Conservation (phyloP, 2,329 filamentous ascomycete species). For the Phyllosticta paracitricarpa region DNA sequence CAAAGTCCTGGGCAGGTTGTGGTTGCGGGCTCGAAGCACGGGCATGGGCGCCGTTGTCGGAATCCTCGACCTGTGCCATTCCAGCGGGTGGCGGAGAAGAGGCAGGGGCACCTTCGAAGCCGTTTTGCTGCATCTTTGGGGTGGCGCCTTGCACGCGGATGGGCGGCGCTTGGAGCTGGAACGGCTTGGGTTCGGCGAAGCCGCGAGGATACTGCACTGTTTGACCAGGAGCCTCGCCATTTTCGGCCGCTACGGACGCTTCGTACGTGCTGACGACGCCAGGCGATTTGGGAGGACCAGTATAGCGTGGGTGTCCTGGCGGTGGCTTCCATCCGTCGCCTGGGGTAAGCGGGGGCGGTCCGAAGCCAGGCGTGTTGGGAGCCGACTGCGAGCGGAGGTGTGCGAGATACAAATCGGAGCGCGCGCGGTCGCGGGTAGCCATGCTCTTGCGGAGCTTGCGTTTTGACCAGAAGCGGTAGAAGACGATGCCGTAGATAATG, state of each 20-base stretch:
- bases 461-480: conserved; percentile 97
- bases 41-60: conserved; percentile 13
- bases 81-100: conserved; percentile 1
- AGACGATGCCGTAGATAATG: conserved; percentile 83
- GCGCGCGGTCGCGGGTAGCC: conserved; percentile 87
- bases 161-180: conserved; percentile 80
- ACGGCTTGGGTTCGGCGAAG: conserved; percentile 47
- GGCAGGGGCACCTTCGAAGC: conserved; percentile 41
- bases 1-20: conserved; percentile 28
- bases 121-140: conserved; percentile 54
- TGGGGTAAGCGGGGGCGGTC: conserved; percentile 53
- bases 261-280: not conserved
- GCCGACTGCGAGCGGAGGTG: conserved; percentile 63
- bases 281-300: conserved; percentile 23
- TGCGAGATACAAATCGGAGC: conserved; percentile 86
- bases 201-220: conserved; percentile 37
- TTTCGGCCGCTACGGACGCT: conserved; percentile 39
- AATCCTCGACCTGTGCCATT: not conserved
- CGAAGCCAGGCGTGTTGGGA: conserved; percentile 85
- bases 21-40: conserved; percentile 18
- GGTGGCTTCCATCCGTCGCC: conserved; percentile 38
- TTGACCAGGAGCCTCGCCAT: conserved; percentile 38
- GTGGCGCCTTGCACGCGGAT: conserved; percentile 68
- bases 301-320: conserved; percentile 31
- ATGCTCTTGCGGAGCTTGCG: conserved; percentile 92